Evolutionary conservation across 2,329 filamentous ascomycete genomes (phyloP).

Genomic region (Leptographium wingfieldii): DNA sequence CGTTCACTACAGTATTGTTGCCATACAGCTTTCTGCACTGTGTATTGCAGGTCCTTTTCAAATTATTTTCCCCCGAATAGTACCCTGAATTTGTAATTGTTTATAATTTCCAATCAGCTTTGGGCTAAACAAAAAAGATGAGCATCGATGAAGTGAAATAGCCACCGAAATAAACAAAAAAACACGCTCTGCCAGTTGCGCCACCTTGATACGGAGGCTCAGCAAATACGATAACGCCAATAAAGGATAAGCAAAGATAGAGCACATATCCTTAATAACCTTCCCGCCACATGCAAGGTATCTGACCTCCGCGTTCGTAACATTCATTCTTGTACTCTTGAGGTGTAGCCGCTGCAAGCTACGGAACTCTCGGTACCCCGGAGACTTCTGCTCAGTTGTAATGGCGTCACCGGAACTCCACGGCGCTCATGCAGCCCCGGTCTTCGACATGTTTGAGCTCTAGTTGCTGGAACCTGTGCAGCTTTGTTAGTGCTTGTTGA

Average conservation of each 20-base stretch:
- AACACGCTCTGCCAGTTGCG: not conserved
- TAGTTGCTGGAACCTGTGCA: slow-evolving; percentile 71
- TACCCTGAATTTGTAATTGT: no score
- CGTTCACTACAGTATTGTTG: no score
- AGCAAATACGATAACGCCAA: not conserved
- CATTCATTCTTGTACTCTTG: not conserved
- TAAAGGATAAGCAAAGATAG: not conserved
- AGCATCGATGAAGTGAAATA: not conserved
- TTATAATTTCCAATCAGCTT: no score
- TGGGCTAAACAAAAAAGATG: not conserved
- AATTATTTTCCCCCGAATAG: no score
- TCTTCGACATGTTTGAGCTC: slow-evolving; percentile 82
- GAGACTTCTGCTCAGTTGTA: not conserved
- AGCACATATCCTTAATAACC: not conserved
- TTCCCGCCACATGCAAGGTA: not conserved
- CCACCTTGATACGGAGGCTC: not conserved
- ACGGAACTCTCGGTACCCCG: no score
- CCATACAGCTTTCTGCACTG: no score
- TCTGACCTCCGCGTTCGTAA: not conserved
- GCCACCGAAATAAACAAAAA: not conserved
- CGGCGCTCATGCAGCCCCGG: slow-evolving; percentile 66
- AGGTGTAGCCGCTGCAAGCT: not conserved
- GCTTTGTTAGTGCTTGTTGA: not conserved
- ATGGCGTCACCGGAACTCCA: slow-evolving; percentile 66
- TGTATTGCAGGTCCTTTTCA: no score